Base-by-base conservation (phyloP, 257 asterid species). In the Scutellaria galericulata region DNA sequence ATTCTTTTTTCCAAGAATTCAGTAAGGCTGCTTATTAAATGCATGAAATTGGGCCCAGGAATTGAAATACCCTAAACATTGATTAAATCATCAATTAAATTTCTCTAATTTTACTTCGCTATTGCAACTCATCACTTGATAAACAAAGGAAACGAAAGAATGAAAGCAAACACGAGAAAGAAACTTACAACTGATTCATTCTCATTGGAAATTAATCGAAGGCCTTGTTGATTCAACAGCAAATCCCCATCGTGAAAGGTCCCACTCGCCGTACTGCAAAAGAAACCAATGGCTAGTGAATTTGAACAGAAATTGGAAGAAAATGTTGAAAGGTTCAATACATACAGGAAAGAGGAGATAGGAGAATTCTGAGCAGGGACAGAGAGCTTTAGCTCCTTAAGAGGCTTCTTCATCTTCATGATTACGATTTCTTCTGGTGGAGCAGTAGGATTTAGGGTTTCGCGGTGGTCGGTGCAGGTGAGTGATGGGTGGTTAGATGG, bases 171-270 rank as follows among this genome's bases (percentile, higher is more conserved):
- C 11, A 20, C 7, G 20, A 13, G 7, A 31, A 72, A 24, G 7
- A 60, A 74, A 57, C 84, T 74, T 71, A 89, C 97, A 60, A 71
- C 75, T 67, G 96, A 76, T 79, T 85, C 90, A 50, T 78, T 83
- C 65, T 89, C 95, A 47, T 82, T 88, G 0, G 99, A 88, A 78
- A 87, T 78, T 44, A 94, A 77, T 15, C 97, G 90, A 79, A 94
- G 81, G 44, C 99, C 99, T 77, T 83, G 89, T 70, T 81, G 93
- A 72, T 94, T 94, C 75, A 94, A 80, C 56, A 88, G 83, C 48
- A 94, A 79, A 86, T 88, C 97, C 13, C 99, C 98, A 48, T 94
- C 97, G 67, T 88, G 96, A 84, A 94, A 94, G 9, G 99, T 94
- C 70, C 99, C 97, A 66, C 99, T 94, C 0, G 97, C 95, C 60